phyloP scores from a whole-genome alignment of 2,329 filamentous ascomycete genomes.

The Ceratocystis variospora region DNA sequence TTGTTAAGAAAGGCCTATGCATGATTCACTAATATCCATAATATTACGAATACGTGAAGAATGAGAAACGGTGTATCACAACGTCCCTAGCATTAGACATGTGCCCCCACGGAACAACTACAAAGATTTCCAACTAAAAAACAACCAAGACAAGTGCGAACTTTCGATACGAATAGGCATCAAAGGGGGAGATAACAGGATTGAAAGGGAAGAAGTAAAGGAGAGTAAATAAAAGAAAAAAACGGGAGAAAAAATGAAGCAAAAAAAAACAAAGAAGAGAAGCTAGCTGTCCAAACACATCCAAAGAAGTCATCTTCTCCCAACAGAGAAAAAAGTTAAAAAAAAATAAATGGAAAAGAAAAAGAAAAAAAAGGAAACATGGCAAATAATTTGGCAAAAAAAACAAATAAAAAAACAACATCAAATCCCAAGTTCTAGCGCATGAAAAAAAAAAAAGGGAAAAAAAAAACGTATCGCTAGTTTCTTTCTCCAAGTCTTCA shows the following conservation, averaged over 20 bases:
- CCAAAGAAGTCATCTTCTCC: slow-evolving; percentile 18
- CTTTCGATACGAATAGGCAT: not conserved
- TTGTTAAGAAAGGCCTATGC: too few relatives aligned
- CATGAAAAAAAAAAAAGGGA: slow-evolving; percentile 17
- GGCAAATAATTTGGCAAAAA: slow-evolving; percentile 19
- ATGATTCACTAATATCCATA: too few relatives aligned
- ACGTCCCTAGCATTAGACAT: not conserved
- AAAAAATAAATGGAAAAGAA: slow-evolving; percentile 12
- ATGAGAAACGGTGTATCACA: too few relatives aligned
- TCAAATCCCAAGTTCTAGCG: slow-evolving; percentile 16
- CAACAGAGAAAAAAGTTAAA: slow-evolving; percentile 19
- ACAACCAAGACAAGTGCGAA: not conserved
- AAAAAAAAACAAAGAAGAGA: slow-evolving; percentile 14
- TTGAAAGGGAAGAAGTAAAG: slow-evolving; percentile 18
- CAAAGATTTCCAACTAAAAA: slow-evolving; percentile 8
- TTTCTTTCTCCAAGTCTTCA: not conserved
- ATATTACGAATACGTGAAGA: too few relatives aligned
- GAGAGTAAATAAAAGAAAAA: slow-evolving; percentile 20
- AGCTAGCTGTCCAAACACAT: slow-evolving; percentile 14
- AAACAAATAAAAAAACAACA: slow-evolving; percentile 19
- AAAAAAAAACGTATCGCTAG: slow-evolving; percentile 21
- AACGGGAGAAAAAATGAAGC: slow-evolving; percentile 3
- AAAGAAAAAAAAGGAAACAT: slow-evolving; percentile 20
- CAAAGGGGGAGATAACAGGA: slow-evolving; percentile 2
- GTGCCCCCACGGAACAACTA: not conserved